Evolutionary conservation across 2,329 filamentous ascomycete species (phyloP).

Genomic region (Stagonosporopsis rhizophila): DNA sequence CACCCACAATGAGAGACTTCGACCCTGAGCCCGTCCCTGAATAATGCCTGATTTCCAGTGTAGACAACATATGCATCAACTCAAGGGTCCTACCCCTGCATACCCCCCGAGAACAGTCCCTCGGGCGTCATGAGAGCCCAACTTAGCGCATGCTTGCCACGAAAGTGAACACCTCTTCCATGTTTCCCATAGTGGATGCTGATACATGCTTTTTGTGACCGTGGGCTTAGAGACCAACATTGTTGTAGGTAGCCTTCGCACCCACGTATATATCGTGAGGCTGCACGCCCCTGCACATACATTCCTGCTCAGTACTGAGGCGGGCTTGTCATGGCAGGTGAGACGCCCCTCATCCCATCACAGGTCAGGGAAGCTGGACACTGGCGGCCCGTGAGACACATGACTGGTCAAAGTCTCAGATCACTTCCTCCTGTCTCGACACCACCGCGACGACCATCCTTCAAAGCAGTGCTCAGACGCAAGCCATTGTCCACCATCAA

Average conservation of each 20-base stretch:
- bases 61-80: neutral
- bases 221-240: neutral
- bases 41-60: neutral
- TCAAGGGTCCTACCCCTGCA: neutral
- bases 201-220: neutral
- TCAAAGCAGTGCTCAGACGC: neutral
- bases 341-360: conserved; percentile 1
- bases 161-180: neutral
- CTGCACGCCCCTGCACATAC: neutral
- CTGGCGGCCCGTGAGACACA: conserved; percentile 6
- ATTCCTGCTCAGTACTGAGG: neutral
- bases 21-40: too few relatives aligned
- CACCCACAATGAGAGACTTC: neutral
- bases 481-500: conserved; percentile 1
- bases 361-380: conserved; percentile 1
- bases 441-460: neutral
- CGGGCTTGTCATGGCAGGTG: conserved; percentile 2
- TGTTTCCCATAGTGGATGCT: neutral
- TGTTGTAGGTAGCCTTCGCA: neutral
- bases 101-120: neutral
- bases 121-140: neutral
- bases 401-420: neutral
- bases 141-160: neutral
- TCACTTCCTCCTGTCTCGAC: neutral
- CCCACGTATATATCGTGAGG: neutral